A percentile compares a stretch with the other conserved stretches of the same genome.
Conservation (phyloP, 805 yeast genomes). For the Hanseniaspora jakobsenii region DNA sequence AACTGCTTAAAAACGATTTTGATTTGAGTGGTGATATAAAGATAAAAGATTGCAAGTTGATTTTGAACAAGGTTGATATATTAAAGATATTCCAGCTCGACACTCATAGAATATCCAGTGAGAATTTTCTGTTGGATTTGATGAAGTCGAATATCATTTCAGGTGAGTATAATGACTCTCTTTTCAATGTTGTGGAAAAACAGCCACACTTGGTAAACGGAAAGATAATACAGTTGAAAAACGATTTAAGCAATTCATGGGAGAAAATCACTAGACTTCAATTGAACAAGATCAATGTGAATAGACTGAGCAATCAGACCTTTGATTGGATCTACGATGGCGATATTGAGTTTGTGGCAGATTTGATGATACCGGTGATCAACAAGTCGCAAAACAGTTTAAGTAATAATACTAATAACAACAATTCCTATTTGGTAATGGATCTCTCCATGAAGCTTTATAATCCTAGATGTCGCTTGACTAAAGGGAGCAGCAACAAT, state of each 20-base stretch:
- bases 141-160: slow-evolving; percentile 58
- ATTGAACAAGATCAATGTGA: slow-evolving; percentile 31
- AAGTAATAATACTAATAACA: slow-evolving; percentile 7
- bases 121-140: slow-evolving; percentile 50
- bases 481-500: slow-evolving; percentile 36
- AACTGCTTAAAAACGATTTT: background rate
- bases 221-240: slow-evolving; percentile 25
- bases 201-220: slow-evolving; percentile 45
- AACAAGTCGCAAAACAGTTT: slow-evolving; percentile 10
- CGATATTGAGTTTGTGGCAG: slow-evolving; percentile 56
- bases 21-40: slow-evolving; percentile 5
- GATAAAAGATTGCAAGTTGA: slow-evolving; percentile 6
- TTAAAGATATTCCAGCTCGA: slow-evolving; percentile 56
- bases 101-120: slow-evolving; percentile 46
- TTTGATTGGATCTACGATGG: slow-evolving; percentile 56
- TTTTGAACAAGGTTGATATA: slow-evolving; percentile 22
- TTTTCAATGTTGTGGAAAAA: slow-evolving; percentile 66
- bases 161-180: slow-evolving; percentile 62
- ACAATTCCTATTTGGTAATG: slow-evolving; percentile 47
- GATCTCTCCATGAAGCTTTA: slow-evolving; percentile 54
- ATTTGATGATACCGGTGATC: slow-evolving; percentile 55
- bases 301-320: slow-evolving; percentile 29
- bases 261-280: slow-evolving; percentile 39
- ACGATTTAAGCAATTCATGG: slow-evolving; percentile 33
- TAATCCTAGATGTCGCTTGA: slow-evolving; percentile 33